Conservation (phyloP, 2,329 filamentous ascomycete genomes). For the Ceratocystis harringtonii region DNA sequence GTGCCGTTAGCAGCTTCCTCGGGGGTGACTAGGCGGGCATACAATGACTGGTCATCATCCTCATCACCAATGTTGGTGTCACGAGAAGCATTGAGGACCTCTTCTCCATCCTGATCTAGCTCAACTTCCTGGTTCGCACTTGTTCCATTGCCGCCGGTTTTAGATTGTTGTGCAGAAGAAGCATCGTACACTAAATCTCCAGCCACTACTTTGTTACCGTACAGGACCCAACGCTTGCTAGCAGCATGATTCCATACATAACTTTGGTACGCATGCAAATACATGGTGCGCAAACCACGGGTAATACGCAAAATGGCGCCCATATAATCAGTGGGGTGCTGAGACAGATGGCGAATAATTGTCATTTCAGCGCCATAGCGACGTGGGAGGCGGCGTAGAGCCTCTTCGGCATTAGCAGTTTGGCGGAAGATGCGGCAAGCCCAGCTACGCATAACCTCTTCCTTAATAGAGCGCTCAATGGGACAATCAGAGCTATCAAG, state of each 20-base stretch:
- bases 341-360: conserved; percentile 62
- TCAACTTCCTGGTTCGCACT: conserved; percentile 23
- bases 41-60: conserved; percentile 30
- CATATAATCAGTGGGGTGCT: conserved; percentile 52
- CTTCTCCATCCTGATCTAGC: conserved; percentile 35
- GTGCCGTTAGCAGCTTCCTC: conserved; percentile 64
- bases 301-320: conserved; percentile 70
- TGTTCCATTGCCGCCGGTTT: conserved; percentile 15
- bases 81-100: conserved; percentile 39
- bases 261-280: conserved; percentile 92
- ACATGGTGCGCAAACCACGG: conserved; percentile 76
- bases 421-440: conserved; percentile 59
- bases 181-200: conserved; percentile 65
- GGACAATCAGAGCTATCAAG: conserved; percentile 27
- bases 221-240: conserved; percentile 63
- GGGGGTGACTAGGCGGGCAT: conserved; percentile 57
- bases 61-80: conserved; percentile 28
- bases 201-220: conserved; percentile 58
- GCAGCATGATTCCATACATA: conserved; percentile 83
- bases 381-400: conserved; percentile 54
- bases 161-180: conserved; percentile 20
- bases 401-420: conserved; percentile 41
- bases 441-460: conserved; percentile 64
- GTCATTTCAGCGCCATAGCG: conserved; percentile 68
- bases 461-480: conserved; percentile 43